Base-by-base conservation (phyloP, 2,329 filamentous ascomycete species). In the Fusarium gaditjirri region DNA sequence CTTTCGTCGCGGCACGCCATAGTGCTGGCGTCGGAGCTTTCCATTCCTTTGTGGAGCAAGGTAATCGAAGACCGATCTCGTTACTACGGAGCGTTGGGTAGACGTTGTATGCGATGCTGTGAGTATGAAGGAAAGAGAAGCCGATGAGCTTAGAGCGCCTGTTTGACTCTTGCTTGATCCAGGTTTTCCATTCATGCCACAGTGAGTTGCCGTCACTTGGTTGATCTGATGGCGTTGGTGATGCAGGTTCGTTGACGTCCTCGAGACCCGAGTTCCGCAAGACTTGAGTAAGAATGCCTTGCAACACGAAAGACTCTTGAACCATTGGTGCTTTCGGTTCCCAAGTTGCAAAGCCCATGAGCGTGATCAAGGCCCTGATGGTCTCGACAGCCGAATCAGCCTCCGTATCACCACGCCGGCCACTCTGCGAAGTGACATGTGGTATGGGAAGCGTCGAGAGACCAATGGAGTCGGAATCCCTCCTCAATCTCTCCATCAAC, bases 311-410 rank as follows among this genome's bases (percentile, higher is more conserved):
- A 0, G 81, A 80, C 39, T 83, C 81, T 19, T 80, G 78, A 2
- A 83, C 64, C 14, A 82, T 73, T 0, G 71, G 53, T 16, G 75
- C 73, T 41, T 80, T 79, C 2, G 77, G 76, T 16, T 83, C 81
- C 81, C 81, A 83, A 0, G 81, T 82, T 1, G 81, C 81, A 35
- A 78, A 82, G 2, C 78, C 81, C 81, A 83, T 83, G 11, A 83
- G 76, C 3, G 78, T 76, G 10, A 82, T 78, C 11, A 83, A 67
- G 3, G 80, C 76, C 0, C 80, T 74, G 3, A 82, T 77, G 0
- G 79, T 77, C 36, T 83, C 80, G 2, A 83, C 61, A 5, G 44
- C 29, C 4, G 31, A 36, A 13, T 65, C 43, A 1, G 33, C 38
- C 7, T 41, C 60, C 3, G 31, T 3, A 19, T 38, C 36, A 13